Base-by-base conservation (phyloP, 2,329 filamentous ascomycete genomes). In the Stylonectria norvegica region DNA sequence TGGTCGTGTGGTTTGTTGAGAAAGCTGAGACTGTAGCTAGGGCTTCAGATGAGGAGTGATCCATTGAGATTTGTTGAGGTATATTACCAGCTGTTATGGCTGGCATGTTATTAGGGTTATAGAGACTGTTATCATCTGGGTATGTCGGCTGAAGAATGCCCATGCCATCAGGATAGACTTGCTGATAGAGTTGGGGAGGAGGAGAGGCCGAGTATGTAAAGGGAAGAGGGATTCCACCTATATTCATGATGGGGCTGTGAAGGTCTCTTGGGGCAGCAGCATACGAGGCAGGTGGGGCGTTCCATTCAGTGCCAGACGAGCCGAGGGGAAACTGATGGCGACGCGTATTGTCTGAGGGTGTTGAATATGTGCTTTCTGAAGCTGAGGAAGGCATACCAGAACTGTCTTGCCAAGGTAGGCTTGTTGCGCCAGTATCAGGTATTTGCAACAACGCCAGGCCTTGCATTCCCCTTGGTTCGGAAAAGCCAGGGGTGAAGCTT, bases 341-440 rank as follows among this genome's bases (percentile, higher is more conserved):
- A 17, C 57, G 47, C 3, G 61, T 52, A 31, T 57, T 61, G 11
- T 70, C 69, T 5, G 70, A 69, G 14, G 70, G 52, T 3, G 72
- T 71, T 3, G 73, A 75, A 48, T 69, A 75, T 17, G 60, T 62
- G 55, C 71, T 74, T 31, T 69, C 69, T 6, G 71, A 63, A n/a
- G 68, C 61, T 10, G 72, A 72, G 4, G 71, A 72, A 4, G 64
- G 53, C 60, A 70, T 68, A 5, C 61, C 62, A 7, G 71, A 64
- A 34, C 53, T 57, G 19, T 71, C 70, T 22, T 61, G 61, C 55
- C 61, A 64, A 19, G 50, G 27, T 7, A 51, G 30, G 15, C 42
- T 45, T 22, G 58, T 38, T 3, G 54, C 35, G 11, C 23, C 41
- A 15, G 43, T 39, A 18, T 52, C 49, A 5, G 57, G 47, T 20